phyloP scores from a whole-genome alignment of 108 stramenopile genomes.

The Nitzschia sp. region DNA sequence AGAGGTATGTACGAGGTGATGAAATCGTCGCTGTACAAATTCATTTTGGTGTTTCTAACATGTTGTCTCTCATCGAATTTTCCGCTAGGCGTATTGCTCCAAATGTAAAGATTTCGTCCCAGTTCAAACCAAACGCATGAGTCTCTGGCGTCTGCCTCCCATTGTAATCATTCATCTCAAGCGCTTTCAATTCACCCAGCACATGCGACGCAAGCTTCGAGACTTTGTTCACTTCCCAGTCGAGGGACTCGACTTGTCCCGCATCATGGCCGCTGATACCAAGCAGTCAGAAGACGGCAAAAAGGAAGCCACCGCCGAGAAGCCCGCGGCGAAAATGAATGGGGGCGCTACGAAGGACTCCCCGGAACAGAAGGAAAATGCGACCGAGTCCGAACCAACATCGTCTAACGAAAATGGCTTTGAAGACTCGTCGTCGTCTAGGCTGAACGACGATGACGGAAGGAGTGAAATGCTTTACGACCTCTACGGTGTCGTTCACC shows the following conservation, averaged over 20 bases:
- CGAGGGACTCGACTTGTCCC: slow-evolving; percentile 83
- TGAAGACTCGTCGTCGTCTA: slow-evolving; percentile 5
- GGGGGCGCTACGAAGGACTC: not conserved
- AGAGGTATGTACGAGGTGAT: slow-evolving; percentile 51
- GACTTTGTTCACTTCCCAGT: slow-evolving; percentile 93
- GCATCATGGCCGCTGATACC: slow-evolving; percentile 74
- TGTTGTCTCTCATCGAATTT: not conserved
- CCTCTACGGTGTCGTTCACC: slow-evolving; percentile 91
- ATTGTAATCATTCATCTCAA: slow-evolving; percentile 95
- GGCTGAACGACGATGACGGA: slow-evolving; percentile 34
- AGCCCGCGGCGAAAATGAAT: slow-evolving; percentile 1
- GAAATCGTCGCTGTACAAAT: not conserved
- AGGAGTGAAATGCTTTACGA: slow-evolving; percentile 76
- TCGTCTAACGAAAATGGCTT: not conserved
- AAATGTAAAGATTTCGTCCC: slow-evolving; percentile 92
- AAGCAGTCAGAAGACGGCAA: not conserved
- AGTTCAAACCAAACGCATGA: slow-evolving; percentile 85
- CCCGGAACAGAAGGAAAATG: not conserved
- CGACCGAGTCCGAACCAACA: not conserved
- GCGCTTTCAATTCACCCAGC: slow-evolving; percentile 92
- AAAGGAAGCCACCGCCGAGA: not conserved
- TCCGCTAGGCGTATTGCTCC: slow-evolving; percentile 74
- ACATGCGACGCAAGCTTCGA: slow-evolving; percentile 89
- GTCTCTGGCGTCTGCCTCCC: slow-evolving; percentile 93
- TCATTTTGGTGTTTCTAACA: not conserved